A percentile compares a stretch with the other conserved stretches of the same genome.
Evolutionary conservation across 768 basidiomycete species (phyloP).

Genomic region (Rhizopogon vulgaris): DNA sequence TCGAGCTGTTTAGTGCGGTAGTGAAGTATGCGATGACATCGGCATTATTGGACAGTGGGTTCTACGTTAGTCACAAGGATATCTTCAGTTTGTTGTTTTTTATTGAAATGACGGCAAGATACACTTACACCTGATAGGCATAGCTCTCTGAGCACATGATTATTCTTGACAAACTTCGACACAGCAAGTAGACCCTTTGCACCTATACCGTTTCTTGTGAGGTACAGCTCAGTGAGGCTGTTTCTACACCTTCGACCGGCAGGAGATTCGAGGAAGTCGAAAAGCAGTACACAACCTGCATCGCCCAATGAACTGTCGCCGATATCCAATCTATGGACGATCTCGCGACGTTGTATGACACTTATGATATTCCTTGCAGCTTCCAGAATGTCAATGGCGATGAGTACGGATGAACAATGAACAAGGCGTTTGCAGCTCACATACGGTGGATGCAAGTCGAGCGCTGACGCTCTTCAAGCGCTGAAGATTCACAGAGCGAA

Average conservation of each 20-base stretch:
- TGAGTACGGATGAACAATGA: neutral
- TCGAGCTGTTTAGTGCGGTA: slow-evolving; percentile 48
- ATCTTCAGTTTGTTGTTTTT: neutral
- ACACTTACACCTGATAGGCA: slow-evolving; percentile 53
- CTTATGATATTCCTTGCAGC: slow-evolving; percentile 44
- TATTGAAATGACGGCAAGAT: neutral
- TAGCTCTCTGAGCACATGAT: slow-evolving; percentile 40
- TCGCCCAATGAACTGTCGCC: slow-evolving; percentile 54
- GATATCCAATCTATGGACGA: slow-evolving; percentile 47
- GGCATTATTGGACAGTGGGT: slow-evolving; percentile 33
- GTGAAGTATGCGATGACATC: slow-evolving; percentile 34
- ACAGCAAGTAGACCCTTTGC: slow-evolving; percentile 51
- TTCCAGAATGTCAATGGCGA: slow-evolving; percentile 24
- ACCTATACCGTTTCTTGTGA: slow-evolving; percentile 53
- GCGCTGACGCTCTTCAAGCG: slow-evolving; percentile 21
- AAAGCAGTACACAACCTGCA: slow-evolving; percentile 49
- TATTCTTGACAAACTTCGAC: slow-evolving; percentile 41
- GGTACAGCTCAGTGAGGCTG: slow-evolving; percentile 45
- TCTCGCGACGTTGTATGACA: slow-evolving; percentile 37
- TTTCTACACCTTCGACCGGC: slow-evolving; percentile 35
- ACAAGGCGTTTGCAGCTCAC: slow-evolving; percentile 7
- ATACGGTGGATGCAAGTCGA: slow-evolving; percentile 22
- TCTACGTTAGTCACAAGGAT: slow-evolving; percentile 28
- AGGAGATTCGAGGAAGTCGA: slow-evolving; percentile 47
- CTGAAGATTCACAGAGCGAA: slow-evolving; percentile 18